Base-by-base conservation (phyloP, 2,329 filamentous ascomycete genomes). In the Calonectria pseudoreteaudii region DNA sequence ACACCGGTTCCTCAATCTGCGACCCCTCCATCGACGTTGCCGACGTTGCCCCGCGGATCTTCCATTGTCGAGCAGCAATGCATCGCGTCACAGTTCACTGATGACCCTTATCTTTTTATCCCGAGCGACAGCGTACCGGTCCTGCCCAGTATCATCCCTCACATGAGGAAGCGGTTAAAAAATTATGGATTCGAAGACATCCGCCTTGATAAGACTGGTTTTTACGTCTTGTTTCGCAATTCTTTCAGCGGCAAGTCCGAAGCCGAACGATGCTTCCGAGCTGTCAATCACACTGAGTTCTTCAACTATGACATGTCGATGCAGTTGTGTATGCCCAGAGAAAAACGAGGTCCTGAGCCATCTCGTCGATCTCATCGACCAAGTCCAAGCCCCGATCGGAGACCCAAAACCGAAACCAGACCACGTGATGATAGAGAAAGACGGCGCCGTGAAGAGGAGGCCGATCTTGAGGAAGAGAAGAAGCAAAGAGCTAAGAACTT, bases 291-390 rank as follows among this genome's bases (percentile, higher is more conserved):
- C 82, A 93, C 93, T 53, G 91, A 94, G 8, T 91, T 99, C 76
- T 99, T 99, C 86, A 98, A 94, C 1, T 98, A 98, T 74, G 87
- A 86, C 74, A 96, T 99, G 94, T 91, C 92, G 56, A 98, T 99
- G 95, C 94, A 96, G 82, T 92, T 95, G 70, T 93, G 79, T 75
- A 80, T 83, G 72, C 87, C 81, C 68, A 78, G 74, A 76, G 76
- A 76, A 18, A 76, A 68, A 68, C 82, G 74, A 66, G 75, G 77
- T 68, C 68, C 74, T 73, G 79, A 78, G 41, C 75, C 70, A 78
- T 81, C 70, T 76, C 77, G 71, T 67, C 73, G 73, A 44, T 69
- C 73, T 74, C 83, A 74, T 71, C 84, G 76, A 80, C 82, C 83
- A 3, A 87, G 83, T 71, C 82, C 82, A 7, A 84, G 82, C 50